Percentiles rank a stretch among this genome's conserved stretches.
Evolutionary conservation across 2,329 filamentous ascomycete genomes (phyloP).

Genomic region (Aspergillus niger): DNA sequence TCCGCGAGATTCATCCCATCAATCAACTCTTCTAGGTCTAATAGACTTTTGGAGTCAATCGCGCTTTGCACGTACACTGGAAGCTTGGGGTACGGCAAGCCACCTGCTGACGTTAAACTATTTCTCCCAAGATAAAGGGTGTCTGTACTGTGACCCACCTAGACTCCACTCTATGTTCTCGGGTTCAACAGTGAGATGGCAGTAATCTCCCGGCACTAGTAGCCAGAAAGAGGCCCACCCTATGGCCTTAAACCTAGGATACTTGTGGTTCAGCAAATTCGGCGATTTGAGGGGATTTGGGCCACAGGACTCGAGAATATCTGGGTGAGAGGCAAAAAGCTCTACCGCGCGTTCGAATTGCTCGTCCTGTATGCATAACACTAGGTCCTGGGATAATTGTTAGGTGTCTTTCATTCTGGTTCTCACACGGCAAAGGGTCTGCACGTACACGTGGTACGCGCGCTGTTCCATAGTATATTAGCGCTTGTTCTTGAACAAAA

Average conservation of each 20-base stretch:
- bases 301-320: slow-evolving; percentile 19
- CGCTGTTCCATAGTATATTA: slow-evolving; percentile 19
- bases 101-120: background rate
- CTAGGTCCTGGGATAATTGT: slow-evolving; percentile 10
- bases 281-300: slow-evolving; percentile 10
- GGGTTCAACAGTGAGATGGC: slow-evolving; percentile 14
- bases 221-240: slow-evolving; percentile 17
- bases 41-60: slow-evolving; percentile 19
- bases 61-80: slow-evolving; percentile 21
- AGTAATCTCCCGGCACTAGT: slow-evolving; percentile 18
- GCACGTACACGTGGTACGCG: slow-evolving; percentile 11
- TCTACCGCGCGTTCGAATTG: slow-evolving; percentile 13
- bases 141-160: slow-evolving; percentile 5
- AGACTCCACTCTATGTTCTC: slow-evolving; percentile 20
- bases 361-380: slow-evolving; percentile 17
- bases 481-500: slow-evolving; percentile 14
- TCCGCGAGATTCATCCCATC: slow-evolving; percentile 13
- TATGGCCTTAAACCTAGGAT: slow-evolving; percentile 19
- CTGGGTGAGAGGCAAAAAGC: slow-evolving; percentile 10
- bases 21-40: slow-evolving; percentile 23
- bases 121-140: background rate
- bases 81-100: slow-evolving; percentile 23
- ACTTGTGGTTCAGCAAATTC: slow-evolving; percentile 14
- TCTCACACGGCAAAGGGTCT: slow-evolving; percentile 2
- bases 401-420: background rate